A percentile compares a stretch with the other conserved stretches of the same genome.
Conservation (phyloP, 176 grass and related monocot genomes). For the Bolboschoenus planiculmis region DNA sequence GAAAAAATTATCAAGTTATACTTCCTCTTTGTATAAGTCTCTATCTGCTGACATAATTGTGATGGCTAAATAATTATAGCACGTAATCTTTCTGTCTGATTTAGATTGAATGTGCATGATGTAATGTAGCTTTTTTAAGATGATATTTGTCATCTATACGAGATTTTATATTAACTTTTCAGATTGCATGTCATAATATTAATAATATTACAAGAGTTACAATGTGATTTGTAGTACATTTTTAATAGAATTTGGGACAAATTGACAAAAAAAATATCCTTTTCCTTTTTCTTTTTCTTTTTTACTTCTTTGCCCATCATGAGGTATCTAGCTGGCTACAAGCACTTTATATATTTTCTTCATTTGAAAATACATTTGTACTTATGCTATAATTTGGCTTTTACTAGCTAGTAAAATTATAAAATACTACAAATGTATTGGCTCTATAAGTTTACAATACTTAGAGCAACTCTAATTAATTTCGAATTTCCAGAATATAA, state of each 20-base stretch:
- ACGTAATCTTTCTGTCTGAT: background rate
- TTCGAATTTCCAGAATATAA: background rate
- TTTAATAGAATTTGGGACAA: background rate
- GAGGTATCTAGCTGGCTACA: background rate
- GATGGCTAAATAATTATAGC: background rate
- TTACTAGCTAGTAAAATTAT: background rate
- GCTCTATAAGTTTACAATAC: too few relatives aligned
- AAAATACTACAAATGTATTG: too few relatives aligned
- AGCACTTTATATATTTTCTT: background rate
- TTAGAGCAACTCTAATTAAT: too few relatives aligned
- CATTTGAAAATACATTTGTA: background rate
- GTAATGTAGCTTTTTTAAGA: background rate
- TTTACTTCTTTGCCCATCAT: background rate
- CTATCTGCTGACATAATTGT: background rate
- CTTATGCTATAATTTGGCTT: background rate
- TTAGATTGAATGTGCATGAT: background rate
- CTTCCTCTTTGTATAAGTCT: too few relatives aligned
- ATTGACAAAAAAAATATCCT: background rate
- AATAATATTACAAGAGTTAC: too few relatives aligned
- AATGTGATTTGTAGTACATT: background rate
- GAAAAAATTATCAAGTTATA: too few relatives aligned
- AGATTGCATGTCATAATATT: background rate
- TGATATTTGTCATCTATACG: background rate
- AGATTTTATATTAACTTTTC: background rate
- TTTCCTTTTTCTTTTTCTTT: too few relatives aligned